These are phyloP conservation scores for Moniliophthora roreri DNA, from an alignment of 1,284 basidiomycete species.

Conservation along the genomic window DNA sequence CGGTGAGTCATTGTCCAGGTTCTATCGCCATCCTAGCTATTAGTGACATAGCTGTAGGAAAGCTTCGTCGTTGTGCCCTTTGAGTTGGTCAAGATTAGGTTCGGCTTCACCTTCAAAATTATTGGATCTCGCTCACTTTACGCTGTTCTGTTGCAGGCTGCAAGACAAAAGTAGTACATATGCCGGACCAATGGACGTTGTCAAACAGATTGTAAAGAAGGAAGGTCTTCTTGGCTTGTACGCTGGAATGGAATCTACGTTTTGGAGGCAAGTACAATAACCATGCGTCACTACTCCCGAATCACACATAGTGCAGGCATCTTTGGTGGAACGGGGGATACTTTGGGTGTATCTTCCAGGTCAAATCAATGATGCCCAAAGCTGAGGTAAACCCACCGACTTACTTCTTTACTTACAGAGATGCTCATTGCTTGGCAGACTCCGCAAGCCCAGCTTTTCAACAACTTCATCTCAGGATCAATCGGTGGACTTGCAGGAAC, in stretches of 20 bases:
- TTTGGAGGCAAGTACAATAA: constrained; percentile 72
- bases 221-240: constrained; percentile 87
- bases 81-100: constrained; percentile 96
- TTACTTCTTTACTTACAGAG: too few species aligned
- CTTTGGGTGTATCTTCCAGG: constrained; percentile 89
- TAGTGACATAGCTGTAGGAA: constrained; percentile 50
- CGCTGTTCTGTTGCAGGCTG: constrained; percentile 51
- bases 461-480: constrained; percentile 91
- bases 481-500: constrained; percentile 92
- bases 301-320: constrained; percentile 49
- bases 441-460: constrained; percentile 72
- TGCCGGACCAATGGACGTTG: constrained; percentile 89
- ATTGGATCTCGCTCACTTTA: not conserved
- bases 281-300: not conserved
- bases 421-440: constrained; percentile 40
- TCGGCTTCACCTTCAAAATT: not conserved
- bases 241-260: constrained; percentile 92
- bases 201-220: constrained; percentile 74
- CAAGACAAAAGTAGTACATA: constrained; percentile 92
- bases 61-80: constrained; percentile 93
- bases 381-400: constrained; percentile 66
- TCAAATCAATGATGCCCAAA: constrained; percentile 79
- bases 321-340: constrained; percentile 93
- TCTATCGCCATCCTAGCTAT: not conserved
- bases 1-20: constrained; percentile 35